A percentile compares a stretch with the other conserved stretches of the same genome.
These are phyloP conservation scores for Climacium dendroides DNA, from an alignment of 225 moss, liverwort and hornwort species.

Conservation along the genomic window DNA sequence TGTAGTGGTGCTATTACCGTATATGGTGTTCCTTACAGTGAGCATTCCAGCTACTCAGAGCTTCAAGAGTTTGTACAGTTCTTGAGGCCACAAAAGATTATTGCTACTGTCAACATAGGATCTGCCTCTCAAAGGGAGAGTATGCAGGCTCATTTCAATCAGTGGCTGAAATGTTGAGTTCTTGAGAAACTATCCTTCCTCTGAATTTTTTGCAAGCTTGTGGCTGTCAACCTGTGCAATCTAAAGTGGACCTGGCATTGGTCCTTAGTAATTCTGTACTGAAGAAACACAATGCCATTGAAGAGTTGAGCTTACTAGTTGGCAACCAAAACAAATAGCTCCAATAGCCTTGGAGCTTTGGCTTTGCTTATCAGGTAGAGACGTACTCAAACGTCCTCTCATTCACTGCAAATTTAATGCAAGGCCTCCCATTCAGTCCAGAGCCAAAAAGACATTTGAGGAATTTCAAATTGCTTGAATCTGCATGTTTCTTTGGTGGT, in stretches of 20 bases:
- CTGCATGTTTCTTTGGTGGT: not conserved
- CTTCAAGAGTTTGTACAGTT: slow-evolving; percentile 87
- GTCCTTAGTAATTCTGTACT: not conserved
- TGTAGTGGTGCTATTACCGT: slow-evolving; percentile 59
- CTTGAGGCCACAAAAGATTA: slow-evolving; percentile 61
- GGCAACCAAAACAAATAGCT: not conserved
- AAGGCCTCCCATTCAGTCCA: not conserved
- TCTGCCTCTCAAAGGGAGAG: slow-evolving; percentile 63
- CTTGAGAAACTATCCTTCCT: not conserved
- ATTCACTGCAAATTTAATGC: not conserved
- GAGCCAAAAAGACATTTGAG: not conserved
- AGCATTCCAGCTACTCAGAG: slow-evolving; percentile 84
- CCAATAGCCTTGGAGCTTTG: too few relatives aligned
- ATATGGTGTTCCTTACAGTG: slow-evolving; percentile 90
- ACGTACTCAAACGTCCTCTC: not conserved
- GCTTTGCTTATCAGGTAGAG: not conserved
- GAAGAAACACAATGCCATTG: not conserved
- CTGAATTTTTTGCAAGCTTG: not conserved
- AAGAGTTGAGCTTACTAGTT: not conserved
- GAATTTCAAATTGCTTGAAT: not conserved
- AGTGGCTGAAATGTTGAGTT: slow-evolving; percentile 49
- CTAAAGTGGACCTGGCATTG: not conserved
- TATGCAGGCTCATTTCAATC: slow-evolving; percentile 59
- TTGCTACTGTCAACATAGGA: slow-evolving; percentile 81
- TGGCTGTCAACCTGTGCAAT: not conserved